Base-by-base conservation (phyloP, 495 filamentous ascomycete genomes). In the Hypoxylon lienhwacheense region DNA sequence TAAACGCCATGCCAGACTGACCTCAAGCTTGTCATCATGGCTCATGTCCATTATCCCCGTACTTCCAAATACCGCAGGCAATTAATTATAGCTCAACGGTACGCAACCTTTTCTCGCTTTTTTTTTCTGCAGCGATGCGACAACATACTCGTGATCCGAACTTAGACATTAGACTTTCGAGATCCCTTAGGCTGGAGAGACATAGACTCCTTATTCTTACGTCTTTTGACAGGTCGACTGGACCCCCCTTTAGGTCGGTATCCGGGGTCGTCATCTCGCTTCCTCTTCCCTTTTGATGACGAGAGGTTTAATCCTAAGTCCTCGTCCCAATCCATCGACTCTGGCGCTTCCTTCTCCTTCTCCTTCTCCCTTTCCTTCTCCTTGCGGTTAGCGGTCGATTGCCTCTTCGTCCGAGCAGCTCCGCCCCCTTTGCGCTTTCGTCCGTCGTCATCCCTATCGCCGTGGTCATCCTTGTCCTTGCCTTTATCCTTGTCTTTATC, bases 171-270 rank as follows among this genome's bases (percentile, higher is more conserved):
- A 1, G 61, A 67, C 39, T 65, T 67, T 24, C 61, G 59, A 2
- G 44, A 52, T 7, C 51, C 32, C 22, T 67, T 67, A 2, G 51
- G 28, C 22, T 53, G 46, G 19, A 56, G 44, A 19, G 47, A 56
- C 1, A 36, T 51, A 17, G 63, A 16, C 2, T 67, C 67, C 54
- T 77, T 73, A 31, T 71, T 72, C 69, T 73, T 74, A 19, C 73
- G 64, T 76, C 88, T 90, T 74, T 86, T 85, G 16, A 72, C 75
- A 0, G 81, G 73, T 40, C 85, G 76, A 46, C 77, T 84, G 0
- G 69, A 69, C 1, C 75, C 74, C 0, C 84, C 84, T 66, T 89
- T 89, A 2, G 85, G 83, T 56, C 85, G 70, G 61, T 90, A 89
- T 7, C 82, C 82, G 8, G 75, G 72, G 65, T 91, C 89, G 15